phyloP scores from a whole-genome alignment of 2,329 filamentous ascomycete genomes.

The Botrytis cinerea region DNA sequence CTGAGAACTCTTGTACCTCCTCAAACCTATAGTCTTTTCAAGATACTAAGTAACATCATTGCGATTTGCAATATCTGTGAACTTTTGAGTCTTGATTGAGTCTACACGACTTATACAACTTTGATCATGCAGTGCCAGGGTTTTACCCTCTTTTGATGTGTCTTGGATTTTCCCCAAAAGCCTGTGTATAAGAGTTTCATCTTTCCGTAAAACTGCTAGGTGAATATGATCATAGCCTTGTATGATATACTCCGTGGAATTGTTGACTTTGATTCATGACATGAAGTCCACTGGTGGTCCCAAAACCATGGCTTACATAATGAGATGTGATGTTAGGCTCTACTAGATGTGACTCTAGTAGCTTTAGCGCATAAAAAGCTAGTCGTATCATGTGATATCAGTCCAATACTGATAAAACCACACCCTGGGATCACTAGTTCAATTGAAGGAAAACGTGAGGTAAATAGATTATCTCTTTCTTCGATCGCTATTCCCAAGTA shows the following conservation, averaged over 20 bases:
- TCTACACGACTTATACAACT: background rate
- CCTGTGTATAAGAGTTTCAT: too few species aligned
- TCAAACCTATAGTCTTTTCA: too few species aligned
- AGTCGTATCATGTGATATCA: accelerated
- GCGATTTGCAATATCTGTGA: background rate
- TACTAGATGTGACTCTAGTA: background rate
- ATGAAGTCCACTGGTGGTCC: too few species aligned
- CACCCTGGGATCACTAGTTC: background rate
- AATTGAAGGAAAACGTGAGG: constrained; percentile 1
- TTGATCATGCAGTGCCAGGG: background rate
- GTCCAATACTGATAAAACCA: accelerated
- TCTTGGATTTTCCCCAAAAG: background rate
- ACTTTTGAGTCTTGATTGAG: background rate
- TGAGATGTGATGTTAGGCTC: background rate
- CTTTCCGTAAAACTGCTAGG: background rate
- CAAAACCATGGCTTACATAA: background rate
- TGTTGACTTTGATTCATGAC: background rate
- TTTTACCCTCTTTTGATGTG: background rate
- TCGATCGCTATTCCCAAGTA: background rate
- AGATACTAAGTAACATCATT: background rate
- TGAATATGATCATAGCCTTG: background rate
- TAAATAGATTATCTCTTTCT: background rate
- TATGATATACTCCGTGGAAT: background rate
- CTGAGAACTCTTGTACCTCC: accelerated
- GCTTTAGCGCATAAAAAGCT: background rate